Evolutionary conservation across 345 rosid species (phyloP).

Genomic region (Capsella bursapastoris): DNA sequence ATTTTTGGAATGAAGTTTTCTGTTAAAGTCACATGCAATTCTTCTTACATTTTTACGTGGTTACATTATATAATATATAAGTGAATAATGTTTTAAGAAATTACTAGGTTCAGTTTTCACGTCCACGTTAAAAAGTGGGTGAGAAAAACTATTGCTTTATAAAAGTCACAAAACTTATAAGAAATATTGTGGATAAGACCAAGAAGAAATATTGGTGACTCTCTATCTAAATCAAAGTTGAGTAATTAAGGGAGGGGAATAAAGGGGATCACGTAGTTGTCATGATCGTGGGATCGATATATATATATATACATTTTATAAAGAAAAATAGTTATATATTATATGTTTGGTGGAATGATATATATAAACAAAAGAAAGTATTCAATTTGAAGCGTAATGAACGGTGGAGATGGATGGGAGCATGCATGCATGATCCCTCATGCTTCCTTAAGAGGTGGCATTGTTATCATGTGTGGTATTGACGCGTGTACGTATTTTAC

Average conservation of each 20-base stretch:
- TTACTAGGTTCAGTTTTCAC: neutral
- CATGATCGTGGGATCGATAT: conserved; percentile 27
- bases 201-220: conserved; percentile 4
- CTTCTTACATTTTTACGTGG: neutral
- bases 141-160: neutral
- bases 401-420: conserved; percentile 41
- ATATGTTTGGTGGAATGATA: conserved; percentile 23
- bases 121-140: neutral
- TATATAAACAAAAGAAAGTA: conserved; percentile 1
- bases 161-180: neutral
- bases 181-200: conserved; percentile 32
- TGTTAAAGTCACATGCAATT: too few relatives aligned
- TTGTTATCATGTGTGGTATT: conserved; percentile 34
- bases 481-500: conserved; percentile 38
- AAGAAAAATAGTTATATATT: neutral
- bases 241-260: conserved; percentile 22
- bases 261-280: conserved; percentile 37
- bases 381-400: conserved; percentile 21
- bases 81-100: neutral
- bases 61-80: neutral
- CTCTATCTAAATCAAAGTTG: neutral
- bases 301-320: neutral
- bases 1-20: too few relatives aligned
- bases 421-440: conserved; percentile 45
- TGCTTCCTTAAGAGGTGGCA: conserved; percentile 48